These are phyloP conservation scores for Phytophthora multivora DNA, from an alignment of 352 stramenopile species.

Conservation along the genomic window DNA sequence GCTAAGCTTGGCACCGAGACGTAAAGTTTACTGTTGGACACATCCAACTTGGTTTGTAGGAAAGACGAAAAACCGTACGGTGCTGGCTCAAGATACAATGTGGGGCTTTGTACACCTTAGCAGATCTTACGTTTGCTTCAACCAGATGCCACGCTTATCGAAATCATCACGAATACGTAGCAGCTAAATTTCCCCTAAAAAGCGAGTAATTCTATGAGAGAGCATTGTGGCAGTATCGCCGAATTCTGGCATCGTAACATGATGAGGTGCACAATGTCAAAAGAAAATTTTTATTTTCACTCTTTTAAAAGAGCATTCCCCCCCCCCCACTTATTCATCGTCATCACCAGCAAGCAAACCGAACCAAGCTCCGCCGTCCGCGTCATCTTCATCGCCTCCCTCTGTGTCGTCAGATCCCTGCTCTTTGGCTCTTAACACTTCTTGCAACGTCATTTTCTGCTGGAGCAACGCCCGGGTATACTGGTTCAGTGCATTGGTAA, in stretches of 20 bases:
- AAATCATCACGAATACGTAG: too few relatives aligned
- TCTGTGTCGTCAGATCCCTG: background rate
- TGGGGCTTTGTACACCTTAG: background rate
- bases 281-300: background rate
- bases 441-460: conserved; percentile 35
- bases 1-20: background rate
- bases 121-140: background rate
- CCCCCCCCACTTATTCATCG: conserved; percentile 7
- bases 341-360: conserved; percentile 18
- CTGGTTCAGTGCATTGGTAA: conserved; percentile 40
- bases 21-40: background rate
- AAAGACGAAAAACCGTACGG: background rate
- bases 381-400: conserved; percentile 10
- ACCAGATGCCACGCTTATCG: background rate
- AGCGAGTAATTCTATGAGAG: too few relatives aligned
- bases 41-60: background rate
- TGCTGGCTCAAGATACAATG: conserved; percentile 3
- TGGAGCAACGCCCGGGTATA: conserved; percentile 31
- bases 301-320: background rate
- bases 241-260: too few relatives aligned
- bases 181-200: too few relatives aligned
- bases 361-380: conserved; percentile 24
- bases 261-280: background rate
- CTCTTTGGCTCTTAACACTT: conserved; percentile 24
- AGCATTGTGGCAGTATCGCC: too few relatives aligned